Evolutionary conservation across 768 basidiomycete genomes (phyloP), one percentile per base, ranked within the genome.

Genomic region (Butyriboletus loyo): DNA sequence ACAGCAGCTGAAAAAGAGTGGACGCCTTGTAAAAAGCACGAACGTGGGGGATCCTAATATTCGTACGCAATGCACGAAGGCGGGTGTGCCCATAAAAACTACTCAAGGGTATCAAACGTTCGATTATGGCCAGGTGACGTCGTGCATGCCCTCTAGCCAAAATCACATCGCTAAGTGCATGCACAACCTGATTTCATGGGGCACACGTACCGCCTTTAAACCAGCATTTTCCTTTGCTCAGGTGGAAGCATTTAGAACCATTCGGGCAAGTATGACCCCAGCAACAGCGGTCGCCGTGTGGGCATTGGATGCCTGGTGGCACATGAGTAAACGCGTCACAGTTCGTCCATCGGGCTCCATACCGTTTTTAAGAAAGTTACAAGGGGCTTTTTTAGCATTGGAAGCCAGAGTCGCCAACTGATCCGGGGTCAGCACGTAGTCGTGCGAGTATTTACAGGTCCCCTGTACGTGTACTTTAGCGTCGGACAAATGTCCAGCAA

Each of bases 191-290:
- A 36, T 19, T 5, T 47, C 22, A 32, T 9, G 22, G 7, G 34
- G 47, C 13, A 28, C 9, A 70, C 79, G 62, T 51, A 79, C 78
- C 70, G 59, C 85, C 88, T 78, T 91, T 90, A 71, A 92, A 92
- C 87, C 89, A 90, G 65, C 89, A 92, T 71, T 86, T 90, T 38
- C 89, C 88, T 64, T 86, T 88, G 70, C 80, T 82, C 28, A 86
- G 72, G 67, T 87, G 86, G 41, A 69, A 72, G 61, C 85, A 87
- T 61, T 80, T 82, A 17, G 78, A 77, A n/a, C 89, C 89, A 58
- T 85, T 86, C 14, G 89, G 89, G 61, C 89, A 92, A 22, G 82
- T 73, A 65, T 92, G 89, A 8, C 89, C 89, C 87, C 89, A 91
- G 68, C 88, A 90, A 62, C 89, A 92, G 53, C 73, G 73, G 38